These are phyloP conservation scores for Primulina huaijiensis DNA, from an alignment of 257 asterid species.

Conservation along the genomic window DNA sequence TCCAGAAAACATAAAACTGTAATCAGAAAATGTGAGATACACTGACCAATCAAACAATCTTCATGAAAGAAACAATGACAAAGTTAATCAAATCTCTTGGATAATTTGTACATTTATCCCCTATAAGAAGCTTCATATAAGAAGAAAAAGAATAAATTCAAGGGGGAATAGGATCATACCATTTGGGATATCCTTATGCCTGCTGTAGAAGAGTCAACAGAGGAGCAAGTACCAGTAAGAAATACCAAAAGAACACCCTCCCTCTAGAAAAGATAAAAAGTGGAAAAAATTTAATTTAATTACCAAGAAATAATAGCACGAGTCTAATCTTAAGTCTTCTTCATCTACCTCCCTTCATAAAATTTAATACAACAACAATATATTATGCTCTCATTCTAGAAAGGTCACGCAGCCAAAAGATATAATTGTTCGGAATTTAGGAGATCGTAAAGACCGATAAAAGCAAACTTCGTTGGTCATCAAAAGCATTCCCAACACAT, in stretches of 20 bases:
- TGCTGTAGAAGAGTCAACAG: conserved; percentile 30
- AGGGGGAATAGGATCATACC: conserved; percentile 15
- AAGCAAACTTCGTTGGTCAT: too few relatives aligned
- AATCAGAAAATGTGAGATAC: not conserved
- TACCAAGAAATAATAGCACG: not conserved
- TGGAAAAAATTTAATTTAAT: too few relatives aligned
- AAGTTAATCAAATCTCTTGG: not conserved
- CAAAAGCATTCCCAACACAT: too few relatives aligned
- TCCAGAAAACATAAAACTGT: not conserved
- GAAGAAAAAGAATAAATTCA: conserved; percentile 10
- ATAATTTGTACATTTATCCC: not conserved
- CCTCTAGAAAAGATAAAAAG: not conserved
- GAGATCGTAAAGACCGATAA: too few relatives aligned
- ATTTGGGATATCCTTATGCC: conserved; percentile 87
- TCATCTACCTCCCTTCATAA: not conserved
- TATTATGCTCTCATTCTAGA: too few relatives aligned
- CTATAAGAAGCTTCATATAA: not conserved
- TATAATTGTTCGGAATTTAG: too few relatives aligned
- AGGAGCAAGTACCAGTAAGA: conserved; percentile 10
- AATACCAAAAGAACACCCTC: conserved; percentile 1
- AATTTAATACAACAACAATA: too few relatives aligned
- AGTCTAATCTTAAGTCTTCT: not conserved
- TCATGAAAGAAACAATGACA: not conserved
- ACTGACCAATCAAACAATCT: not conserved
- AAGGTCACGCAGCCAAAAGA: too few relatives aligned